phyloP scores from a whole-genome alignment of 2,329 filamentous ascomycete genomes.

The Zymoseptoria passerinii region DNA sequence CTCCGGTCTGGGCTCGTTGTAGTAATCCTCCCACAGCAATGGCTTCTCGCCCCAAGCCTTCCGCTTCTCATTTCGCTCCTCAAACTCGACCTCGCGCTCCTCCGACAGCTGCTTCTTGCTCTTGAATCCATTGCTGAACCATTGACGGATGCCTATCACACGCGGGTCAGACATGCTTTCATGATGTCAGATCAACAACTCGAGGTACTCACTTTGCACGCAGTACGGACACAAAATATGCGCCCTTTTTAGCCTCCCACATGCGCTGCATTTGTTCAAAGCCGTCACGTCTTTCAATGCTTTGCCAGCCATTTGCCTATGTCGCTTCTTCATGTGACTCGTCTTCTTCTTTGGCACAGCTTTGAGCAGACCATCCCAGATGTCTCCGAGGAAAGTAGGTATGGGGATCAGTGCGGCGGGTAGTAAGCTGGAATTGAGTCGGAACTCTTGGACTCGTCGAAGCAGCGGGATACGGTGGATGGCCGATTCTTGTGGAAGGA shows the following conservation, averaged over 20 bases:
- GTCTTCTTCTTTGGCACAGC: slow-evolving; percentile 99
- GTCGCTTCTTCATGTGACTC: slow-evolving; percentile 88
- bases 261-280: slow-evolving; percentile 81
- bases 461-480: slow-evolving; percentile 38
- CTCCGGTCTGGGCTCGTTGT: slow-evolving; percentile 6
- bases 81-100: slow-evolving; percentile 16
- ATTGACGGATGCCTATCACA: slow-evolving; percentile 26
- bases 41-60: slow-evolving; percentile 17
- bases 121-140: slow-evolving; percentile 30
- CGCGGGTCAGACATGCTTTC: not conserved
- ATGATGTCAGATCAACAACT: not conserved
- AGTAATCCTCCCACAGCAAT: slow-evolving; percentile 18
- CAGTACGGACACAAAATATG: slow-evolving; percentile 85
- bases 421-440: slow-evolving; percentile 29
- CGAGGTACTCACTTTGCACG: slow-evolving; percentile 58
- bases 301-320: slow-evolving; percentile 92
- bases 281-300: slow-evolving; percentile 82
- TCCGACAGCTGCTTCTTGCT: slow-evolving; percentile 19
- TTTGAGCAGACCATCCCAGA: slow-evolving; percentile 87
- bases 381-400: slow-evolving; percentile 63
- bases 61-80: slow-evolving; percentile 20
- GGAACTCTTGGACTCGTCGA: slow-evolving; percentile 40
- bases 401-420: slow-evolving; percentile 55
- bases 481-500: slow-evolving; percentile 38
- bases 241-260: slow-evolving; percentile 77